A percentile compares a stretch with the other conserved stretches of the same genome.
phyloP scores from a whole-genome alignment of 2,329 filamentous ascomycete species.

The Xylariaceae sp. region DNA sequence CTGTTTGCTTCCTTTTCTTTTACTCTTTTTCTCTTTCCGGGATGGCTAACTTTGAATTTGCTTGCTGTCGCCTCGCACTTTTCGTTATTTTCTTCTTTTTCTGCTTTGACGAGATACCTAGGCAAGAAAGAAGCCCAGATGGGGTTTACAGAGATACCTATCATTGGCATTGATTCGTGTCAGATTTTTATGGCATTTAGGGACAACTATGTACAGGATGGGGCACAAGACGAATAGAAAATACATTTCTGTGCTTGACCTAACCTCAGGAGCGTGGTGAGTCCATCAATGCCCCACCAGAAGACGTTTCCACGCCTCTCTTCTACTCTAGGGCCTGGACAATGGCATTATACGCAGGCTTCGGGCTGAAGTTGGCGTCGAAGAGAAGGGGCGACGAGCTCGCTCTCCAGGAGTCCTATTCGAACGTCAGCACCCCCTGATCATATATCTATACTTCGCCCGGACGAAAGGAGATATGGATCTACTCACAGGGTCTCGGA shows the following conservation, averaged over 20 bases:
- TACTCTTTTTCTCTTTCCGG: too few species aligned
- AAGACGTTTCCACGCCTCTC: not conserved
- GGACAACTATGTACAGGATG: slow-evolving; percentile 12
- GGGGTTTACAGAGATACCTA: not conserved
- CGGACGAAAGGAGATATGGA: not conserved
- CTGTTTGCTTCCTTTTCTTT: too few species aligned
- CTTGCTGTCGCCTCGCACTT: too few species aligned
- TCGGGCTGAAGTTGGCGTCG: slow-evolving; percentile 48
- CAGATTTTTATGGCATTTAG: too few species aligned
- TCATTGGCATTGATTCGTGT: not conserved
- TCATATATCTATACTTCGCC: slow-evolving; percentile 34
- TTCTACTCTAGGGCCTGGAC: slow-evolving; percentile 23
- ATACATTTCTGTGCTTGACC: not conserved
- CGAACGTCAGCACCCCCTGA: not conserved
- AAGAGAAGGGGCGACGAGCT: slow-evolving; percentile 50
- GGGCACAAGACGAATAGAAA: not conserved
- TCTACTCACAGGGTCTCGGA: slow-evolving; percentile 41
- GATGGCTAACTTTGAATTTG: too few species aligned
- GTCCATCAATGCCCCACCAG: not conserved
- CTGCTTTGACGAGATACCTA: too few species aligned
- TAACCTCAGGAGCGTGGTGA: too few species aligned
- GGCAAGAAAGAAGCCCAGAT: too few species aligned
- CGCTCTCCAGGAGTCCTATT: slow-evolving; percentile 48
- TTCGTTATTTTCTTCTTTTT: too few species aligned
- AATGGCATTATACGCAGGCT: slow-evolving; percentile 48